Base-by-base conservation (phyloP, 2,329 filamentous ascomycete species). In the Penicillium janthinellum region DNA sequence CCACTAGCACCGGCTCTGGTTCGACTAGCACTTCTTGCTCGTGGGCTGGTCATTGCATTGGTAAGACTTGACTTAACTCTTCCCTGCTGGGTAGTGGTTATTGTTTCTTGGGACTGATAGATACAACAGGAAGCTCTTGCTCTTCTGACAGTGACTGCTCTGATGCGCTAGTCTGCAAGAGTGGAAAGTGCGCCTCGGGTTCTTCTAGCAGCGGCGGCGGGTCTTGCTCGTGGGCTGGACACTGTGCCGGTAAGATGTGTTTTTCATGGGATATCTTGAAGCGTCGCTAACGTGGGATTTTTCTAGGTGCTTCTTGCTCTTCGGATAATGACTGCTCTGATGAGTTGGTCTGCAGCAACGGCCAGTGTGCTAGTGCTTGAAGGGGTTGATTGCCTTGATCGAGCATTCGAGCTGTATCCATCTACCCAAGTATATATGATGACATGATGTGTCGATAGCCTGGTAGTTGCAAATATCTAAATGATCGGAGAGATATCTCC, bases 11-110 rank as follows among this genome's bases (percentile, higher is more conserved):
- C 37, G 41, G 56, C 3, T 45, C 61, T 31, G 45, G 58, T 0
- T 49, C 56, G 3, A 52, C 51, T 8, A 22, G 38, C 12, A 42
- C 17, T 5, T 39, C 50, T 5, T 67, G 67, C 28, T 62, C 60
- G 1, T 70, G 68, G 66, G 22, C 57, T 4, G 67, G 58, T 12
- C 64, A 71, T 31, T 67, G 66, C 39, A 59, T 59, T 14, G 69
- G 67, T 71, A 61, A 42, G 54, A 34, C 12, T 6, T 31, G 22
- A 22, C 22, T 22, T 4, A 11, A 31, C 7, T 31, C 31, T 31
- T 31, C 31, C 7, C 31, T 31, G 2, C 31, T 8, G 31, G 28
- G 6, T 6, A 31, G 31, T 10, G 7, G 31, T 31, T 31, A 31
- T 34, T 31, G 2, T 22, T 28, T 28, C 1, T 17, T 2, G 14